Evolutionary conservation across 257 asterid species (phyloP), one percentile per base, ranked within the genome.

Genomic region (Oldenlandia corymbosa): DNA sequence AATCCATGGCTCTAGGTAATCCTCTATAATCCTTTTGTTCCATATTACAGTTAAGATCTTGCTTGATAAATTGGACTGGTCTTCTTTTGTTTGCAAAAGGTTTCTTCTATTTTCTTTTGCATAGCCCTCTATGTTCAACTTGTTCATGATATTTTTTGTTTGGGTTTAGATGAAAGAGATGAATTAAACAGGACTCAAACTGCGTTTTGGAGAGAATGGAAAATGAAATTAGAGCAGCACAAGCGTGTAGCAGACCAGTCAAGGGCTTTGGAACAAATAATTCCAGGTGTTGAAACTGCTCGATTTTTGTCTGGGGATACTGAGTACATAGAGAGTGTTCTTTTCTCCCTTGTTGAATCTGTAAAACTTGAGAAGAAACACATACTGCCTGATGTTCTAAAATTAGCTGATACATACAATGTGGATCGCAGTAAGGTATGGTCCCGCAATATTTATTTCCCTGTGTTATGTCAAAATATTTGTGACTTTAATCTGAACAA

Each of bases 141-240:
- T 78, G 41, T 71, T 59, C 64, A 47, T 65, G 63, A 56, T 37
- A 42, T 28, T n/a, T 50, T 28, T 52, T 36, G 17, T 16, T 58
- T 69, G 50, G 63, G 74, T 73, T 71, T 82, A 89, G 99, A 87
- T 68, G 96, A 85, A 75, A 78, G 83, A 79, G 84, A 76, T 65
- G 82, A 75, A 61, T 80, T 88, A 55, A 95, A 85, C 51, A 83
- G 81, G 79, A 86, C 96, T 60, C 99, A 90, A 59, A 90, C 99
- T 45, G 83, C 97, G 69, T 93, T 87, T 74, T 93, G 99, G 99
- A 90, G 84, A 62, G 97, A 90, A 73, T 93, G 99, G 99, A 90
- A 90, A 82, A 66, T 79, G 69, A 93, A 90, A 83, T 67, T 93
- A 62, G 96, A 93, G 79, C 95, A 90, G 57, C 97, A 93, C 77